Evolutionary conservation across 345 rosid genomes (phyloP).

Genomic region (Anacardium occidentale): DNA sequence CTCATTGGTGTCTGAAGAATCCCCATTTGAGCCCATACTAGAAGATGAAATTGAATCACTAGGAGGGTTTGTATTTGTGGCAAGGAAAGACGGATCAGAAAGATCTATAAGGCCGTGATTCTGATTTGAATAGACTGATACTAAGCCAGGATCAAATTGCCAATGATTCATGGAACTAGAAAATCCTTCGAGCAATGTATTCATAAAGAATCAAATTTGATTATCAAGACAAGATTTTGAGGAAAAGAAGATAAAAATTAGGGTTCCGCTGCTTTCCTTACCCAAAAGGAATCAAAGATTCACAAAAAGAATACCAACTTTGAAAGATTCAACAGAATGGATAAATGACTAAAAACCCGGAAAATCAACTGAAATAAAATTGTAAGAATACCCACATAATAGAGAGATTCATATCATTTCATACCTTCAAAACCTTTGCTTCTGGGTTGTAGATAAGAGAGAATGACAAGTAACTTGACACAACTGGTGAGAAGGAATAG

Average conservation of each 20-base stretch:
- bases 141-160: not conserved
- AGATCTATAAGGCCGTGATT: not conserved
- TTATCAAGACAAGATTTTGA: not conserved
- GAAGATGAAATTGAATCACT: constrained; percentile 3
- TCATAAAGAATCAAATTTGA: not conserved
- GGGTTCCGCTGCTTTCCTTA: not conserved
- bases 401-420: not conserved
- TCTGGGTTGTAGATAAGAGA: not conserved
- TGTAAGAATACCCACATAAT: no score
- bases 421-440: not conserved
- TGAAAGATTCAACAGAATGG: no score
- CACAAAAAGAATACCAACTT: not conserved
- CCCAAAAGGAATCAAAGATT: not conserved
- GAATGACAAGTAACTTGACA: not conserved
- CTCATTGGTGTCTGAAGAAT: constrained; percentile 13
- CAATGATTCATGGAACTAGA: constrained; percentile 16
- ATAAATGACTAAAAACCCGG: not conserved
- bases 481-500: not conserved
- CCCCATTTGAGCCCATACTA: constrained; percentile 15
- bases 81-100: not conserved
- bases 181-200: constrained; percentile 5
- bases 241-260: not conserved
- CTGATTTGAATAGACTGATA: constrained; percentile 6
- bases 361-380: not conserved
- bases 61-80: constrained; percentile 2